Evolutionary conservation across 352 stramenopile genomes (phyloP).

Genomic region (Phytophthora sp.): DNA sequence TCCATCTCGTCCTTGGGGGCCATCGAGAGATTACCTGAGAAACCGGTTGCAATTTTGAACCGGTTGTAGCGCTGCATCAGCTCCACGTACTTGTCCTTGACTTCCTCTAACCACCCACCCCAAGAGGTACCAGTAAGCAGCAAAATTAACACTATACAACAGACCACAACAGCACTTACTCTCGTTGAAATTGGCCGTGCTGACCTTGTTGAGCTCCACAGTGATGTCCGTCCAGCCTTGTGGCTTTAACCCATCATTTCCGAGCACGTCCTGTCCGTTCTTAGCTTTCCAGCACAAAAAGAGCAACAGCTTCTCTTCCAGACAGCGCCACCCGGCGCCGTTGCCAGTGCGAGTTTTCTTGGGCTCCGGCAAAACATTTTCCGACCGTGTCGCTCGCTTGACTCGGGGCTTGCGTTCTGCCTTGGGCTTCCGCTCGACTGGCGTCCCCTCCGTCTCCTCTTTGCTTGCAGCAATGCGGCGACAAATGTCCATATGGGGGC

Average conservation of each 20-base stretch:
- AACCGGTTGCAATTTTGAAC: slow-evolving; percentile 41
- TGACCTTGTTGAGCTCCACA: slow-evolving; percentile 35
- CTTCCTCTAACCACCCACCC: slow-evolving; percentile 38
- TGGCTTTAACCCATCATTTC: slow-evolving; percentile 28
- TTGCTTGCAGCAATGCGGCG: slow-evolving; percentile 30
- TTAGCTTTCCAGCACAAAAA: slow-evolving; percentile 42
- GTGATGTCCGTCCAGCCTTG: slow-evolving; percentile 35
- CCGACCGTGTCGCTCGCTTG: slow-evolving; percentile 13
- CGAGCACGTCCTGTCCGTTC: slow-evolving; percentile 24
- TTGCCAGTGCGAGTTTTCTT: slow-evolving; percentile 26
- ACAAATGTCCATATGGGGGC: slow-evolving; percentile 33
- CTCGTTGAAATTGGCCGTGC: slow-evolving; percentile 27
- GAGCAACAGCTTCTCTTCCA: slow-evolving; percentile 37
- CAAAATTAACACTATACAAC: not conserved
- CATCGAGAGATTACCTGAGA: slow-evolving; percentile 14
- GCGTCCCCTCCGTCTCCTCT: slow-evolving; percentile 1
- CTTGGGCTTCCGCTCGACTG: slow-evolving; percentile 2
- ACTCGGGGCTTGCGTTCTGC: slow-evolving; percentile 16
- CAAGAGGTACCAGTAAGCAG: slow-evolving; percentile 1
- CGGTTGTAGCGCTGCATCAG: slow-evolving; percentile 37
- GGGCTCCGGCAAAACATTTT: not conserved
- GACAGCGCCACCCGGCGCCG: slow-evolving; percentile 8
- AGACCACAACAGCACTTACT: slow-evolving; percentile 19
- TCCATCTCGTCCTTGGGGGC: slow-evolving; percentile 30
- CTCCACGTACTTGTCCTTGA: slow-evolving; percentile 44